Evolutionary conservation across 768 basidiomycete species (phyloP).

Genomic region (Kwoniella shandongensis): DNA sequence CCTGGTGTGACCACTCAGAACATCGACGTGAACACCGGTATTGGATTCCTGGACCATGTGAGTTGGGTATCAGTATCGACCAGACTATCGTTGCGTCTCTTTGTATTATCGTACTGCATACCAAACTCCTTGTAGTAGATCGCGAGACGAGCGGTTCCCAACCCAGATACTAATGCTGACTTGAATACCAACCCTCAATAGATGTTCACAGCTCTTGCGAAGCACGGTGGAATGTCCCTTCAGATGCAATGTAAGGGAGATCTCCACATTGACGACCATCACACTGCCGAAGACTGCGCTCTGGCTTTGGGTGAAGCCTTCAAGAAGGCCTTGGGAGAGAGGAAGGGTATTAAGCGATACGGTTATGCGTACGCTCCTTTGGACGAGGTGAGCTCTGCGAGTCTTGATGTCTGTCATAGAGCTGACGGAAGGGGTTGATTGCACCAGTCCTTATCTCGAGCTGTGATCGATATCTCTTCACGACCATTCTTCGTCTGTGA

Average conservation of each 20-base stretch:
- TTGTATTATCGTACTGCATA: conserved; percentile 1
- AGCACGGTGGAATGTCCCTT: conserved; percentile 92
- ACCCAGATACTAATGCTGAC: too few species aligned
- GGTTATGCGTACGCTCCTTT: conserved; percentile 95
- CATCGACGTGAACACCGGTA: conserved; percentile 86
- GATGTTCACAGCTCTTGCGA: conserved; percentile 98
- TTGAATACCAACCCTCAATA: conserved; percentile 46
- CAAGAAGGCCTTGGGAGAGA: conserved; percentile 90
- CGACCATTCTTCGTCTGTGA: conserved; percentile 93
- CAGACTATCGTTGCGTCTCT: too few species aligned
- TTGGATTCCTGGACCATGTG: conserved; percentile 98
- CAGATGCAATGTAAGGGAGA: conserved; percentile 90
- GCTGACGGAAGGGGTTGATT: too few species aligned
- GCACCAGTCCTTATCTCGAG: conserved; percentile 92
- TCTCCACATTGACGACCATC: conserved; percentile 97
- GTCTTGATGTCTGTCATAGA: neutral
- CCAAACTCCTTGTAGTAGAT: too few species aligned
- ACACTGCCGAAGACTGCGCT: conserved; percentile 87
- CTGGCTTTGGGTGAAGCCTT: conserved; percentile 65
- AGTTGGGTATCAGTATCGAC: too few species aligned
- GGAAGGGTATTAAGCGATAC: conserved; percentile 89
- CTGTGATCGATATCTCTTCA: conserved; percentile 97
- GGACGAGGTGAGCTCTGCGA: conserved; percentile 87
- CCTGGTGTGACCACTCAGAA: conserved; percentile 66
- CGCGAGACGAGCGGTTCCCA: too few species aligned